Conservation (phyloP, 495 filamentous ascomycete genomes). For the Daldinia childiae region DNA sequence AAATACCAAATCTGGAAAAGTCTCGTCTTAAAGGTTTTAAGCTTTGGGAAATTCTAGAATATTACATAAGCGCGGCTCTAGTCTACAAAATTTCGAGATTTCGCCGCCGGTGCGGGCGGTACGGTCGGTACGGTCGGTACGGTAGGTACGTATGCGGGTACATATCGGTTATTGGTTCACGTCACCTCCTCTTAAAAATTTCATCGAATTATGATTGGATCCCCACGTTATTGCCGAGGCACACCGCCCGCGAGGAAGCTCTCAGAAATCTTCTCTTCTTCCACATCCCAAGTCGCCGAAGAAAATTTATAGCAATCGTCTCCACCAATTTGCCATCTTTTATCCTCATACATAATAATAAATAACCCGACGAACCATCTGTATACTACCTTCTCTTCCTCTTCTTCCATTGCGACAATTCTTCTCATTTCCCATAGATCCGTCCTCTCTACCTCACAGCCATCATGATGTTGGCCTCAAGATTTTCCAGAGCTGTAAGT, state of each 20-base stretch:
- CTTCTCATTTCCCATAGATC: constrained; percentile 41
- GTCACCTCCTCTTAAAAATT: constrained; percentile 35
- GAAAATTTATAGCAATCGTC: constrained; percentile 39
- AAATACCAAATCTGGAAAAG: neutral
- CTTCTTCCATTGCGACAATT: constrained; percentile 26
- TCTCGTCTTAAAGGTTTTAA: neutral
- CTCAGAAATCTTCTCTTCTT: constrained; percentile 45
- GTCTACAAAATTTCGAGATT: neutral
- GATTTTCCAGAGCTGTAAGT: constrained; percentile 78
- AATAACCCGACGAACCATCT: constrained; percentile 31
- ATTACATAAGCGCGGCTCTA: constrained; percentile 37
- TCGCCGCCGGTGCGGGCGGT: constrained; percentile 1
- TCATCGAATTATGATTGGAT: constrained; percentile 26
- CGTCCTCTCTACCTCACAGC: constrained; percentile 45
- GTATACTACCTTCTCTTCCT: constrained; percentile 45
- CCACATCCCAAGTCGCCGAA: constrained; percentile 27
- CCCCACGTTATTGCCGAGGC: constrained; percentile 36
- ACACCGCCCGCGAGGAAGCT: constrained; percentile 48
- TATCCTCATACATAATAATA: constrained; percentile 44
- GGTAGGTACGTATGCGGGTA: constrained; percentile 5
- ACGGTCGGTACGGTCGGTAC: neutral
- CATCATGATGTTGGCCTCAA: constrained; percentile 70
- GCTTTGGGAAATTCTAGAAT: constrained; percentile 14
- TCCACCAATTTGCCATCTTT: constrained; percentile 41
- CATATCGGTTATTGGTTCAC: constrained; percentile 15